Base-by-base conservation (phyloP, 1,284 basidiomycete genomes). In the Schizopora paradoxa region DNA sequence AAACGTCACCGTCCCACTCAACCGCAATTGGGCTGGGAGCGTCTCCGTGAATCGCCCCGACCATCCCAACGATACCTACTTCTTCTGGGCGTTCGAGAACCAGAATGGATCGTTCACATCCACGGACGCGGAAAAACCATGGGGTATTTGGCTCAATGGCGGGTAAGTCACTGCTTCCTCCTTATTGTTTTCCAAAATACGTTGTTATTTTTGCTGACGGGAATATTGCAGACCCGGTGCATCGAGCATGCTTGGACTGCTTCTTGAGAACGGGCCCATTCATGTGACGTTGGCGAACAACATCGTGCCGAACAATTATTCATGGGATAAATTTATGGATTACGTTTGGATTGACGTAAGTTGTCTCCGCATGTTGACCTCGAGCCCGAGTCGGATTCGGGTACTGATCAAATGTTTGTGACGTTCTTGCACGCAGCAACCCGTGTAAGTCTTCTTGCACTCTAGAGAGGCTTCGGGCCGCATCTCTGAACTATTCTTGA, bases 61-160 rank as follows among this genome's bases (percentile, higher is more conserved):
- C 10, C 81, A 83, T 58, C 77, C 78, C 0, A 83, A 85, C 48
- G 66, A 85, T 48, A 83, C 82, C 0, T 65, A 86, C 3, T 86
- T 85, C 64, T 86, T 86, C 61, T 76, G 76, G 69, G 82, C 69
- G 2, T 76, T 79, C 51, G 83, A 87, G 59, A 75, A 74, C 28
- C 63, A 66, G 3, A 58, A 67, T 13, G 80, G 79, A 2, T 82
- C 82, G 1, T 63, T 86, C 41, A 80, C 79, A 1, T 52, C 61
- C 16, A 53, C 50, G 14, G 51, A 51, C 25, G 55, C 55, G 22
- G 59, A 65, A 14, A 64, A 74, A 31, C 83, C 84, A 1, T 86
- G 83, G 84, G 73, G 73, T 7, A 82, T 86, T 36, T 86, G 82
- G 82, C 59, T 86, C 21, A 84, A 86, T 53, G 82, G 82, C 59